Base-by-base conservation (phyloP, 257 asterid species). In the Plantago elongata region DNA sequence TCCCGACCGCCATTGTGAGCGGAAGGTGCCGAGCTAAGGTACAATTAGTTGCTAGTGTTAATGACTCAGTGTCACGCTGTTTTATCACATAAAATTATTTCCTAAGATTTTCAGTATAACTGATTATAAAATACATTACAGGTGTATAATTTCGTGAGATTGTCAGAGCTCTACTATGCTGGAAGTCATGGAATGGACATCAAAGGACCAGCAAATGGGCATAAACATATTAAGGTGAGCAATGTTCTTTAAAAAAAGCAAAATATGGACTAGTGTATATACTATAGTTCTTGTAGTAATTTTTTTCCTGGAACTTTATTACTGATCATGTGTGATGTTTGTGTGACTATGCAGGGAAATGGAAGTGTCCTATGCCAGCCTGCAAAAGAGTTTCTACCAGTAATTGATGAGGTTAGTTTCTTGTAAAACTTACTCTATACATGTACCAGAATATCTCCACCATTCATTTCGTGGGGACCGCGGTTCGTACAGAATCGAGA, bases 321-420 rank as follows among this genome's bases (percentile, higher is more conserved):
- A 34, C 40, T 57, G n/a, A n/a, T n/a, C 11, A 55, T 29, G 46
- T 55, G 61, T 55, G 13, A 4, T 6, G 45, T 55, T 27, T 56
- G 40, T 52, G 11, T 18, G 11, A 52, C 15, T 52, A 16, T 57
- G 45, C 60, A 84, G 94, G 95, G 82, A 51, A 84, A 73, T 45
- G 54, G 83, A 74, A 68, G 80, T 55, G 87, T 83, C 57, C 80
- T 77, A 42, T 91, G 74, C 76, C 96, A 91, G 77, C 88, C 98
- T 3, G 98, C 96, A 9, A 79, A 79, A 71, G 95, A 91, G 58
- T 88, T 77, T 62, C 86, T 91, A 40, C 95, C 98, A 22, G 81
- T 91, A 88, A 86, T 91, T 7, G 84, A 81, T 62, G 85, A 88
- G 92, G 96, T 82, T 57, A 52, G 72, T 58, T 34, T 34, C 40